Conservation (phyloP, 495 filamentous ascomycete species). For the Lophiotrema nucula region DNA sequence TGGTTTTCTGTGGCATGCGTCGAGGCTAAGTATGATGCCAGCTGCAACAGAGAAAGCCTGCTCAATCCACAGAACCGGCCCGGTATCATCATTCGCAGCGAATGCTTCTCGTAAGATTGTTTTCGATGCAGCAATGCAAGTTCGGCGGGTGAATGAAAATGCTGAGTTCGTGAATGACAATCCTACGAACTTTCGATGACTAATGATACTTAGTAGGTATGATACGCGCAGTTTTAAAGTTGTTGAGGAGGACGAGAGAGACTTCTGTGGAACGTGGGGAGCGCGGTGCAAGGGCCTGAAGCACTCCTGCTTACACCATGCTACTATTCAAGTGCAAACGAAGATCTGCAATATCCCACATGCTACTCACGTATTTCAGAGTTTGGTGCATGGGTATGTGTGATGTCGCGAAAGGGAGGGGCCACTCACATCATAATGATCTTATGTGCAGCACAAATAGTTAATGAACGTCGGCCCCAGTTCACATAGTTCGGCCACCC, state of each 20-base stretch:
- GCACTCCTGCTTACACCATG: no score
- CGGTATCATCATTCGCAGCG: not conserved
- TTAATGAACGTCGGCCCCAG: slow-evolving; percentile 7
- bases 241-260: no score
- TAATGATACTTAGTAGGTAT: not conserved
- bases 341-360: no score
- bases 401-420: not conserved
- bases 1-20: not conserved
- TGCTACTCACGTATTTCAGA: no score
- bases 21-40: slow-evolving; percentile 15
- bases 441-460: slow-evolving; percentile 13
- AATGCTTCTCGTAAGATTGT: slow-evolving; percentile 9
- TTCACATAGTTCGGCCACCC: slow-evolving; percentile 3
- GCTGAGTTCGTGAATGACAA: slow-evolving; percentile 11
- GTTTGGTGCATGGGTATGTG: no score
- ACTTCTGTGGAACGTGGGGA: no score
- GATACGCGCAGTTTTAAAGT: not conserved
- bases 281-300: no score
- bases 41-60: slow-evolving; percentile 14
- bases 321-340: no score
- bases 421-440: slow-evolving; percentile 15
- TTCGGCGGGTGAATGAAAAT: slow-evolving; percentile 16
- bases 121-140: slow-evolving; percentile 18
- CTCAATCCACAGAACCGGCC: slow-evolving; percentile 16
- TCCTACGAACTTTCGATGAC: not conserved